These are phyloP conservation scores for Ophiognomonia clavigignenti-juglandacearum DNA, from an alignment of 2,329 filamentous ascomycete genomes.

Conservation along the genomic window DNA sequence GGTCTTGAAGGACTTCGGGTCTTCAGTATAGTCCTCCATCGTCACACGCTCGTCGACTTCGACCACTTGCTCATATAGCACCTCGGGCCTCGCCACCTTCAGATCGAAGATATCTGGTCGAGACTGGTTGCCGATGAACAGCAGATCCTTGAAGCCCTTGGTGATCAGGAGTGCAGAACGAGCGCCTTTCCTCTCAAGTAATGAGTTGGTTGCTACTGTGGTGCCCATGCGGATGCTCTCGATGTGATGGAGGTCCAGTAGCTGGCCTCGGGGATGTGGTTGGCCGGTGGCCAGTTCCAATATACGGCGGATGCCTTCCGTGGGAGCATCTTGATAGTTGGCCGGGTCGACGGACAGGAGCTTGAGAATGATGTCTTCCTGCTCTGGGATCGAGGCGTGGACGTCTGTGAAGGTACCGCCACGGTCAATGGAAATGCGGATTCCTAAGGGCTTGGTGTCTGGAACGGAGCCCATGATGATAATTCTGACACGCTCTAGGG, in stretches of 20 bases:
- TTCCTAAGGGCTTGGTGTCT: conserved; percentile 3
- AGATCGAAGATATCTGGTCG: conserved; percentile 26
- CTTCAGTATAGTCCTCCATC: conserved; percentile 14
- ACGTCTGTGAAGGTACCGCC: conserved; percentile 64
- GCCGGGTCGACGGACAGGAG: conserved; percentile 62
- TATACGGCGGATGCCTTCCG: conserved; percentile 61
- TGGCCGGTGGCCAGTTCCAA: conserved; percentile 30
- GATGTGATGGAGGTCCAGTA: conserved; percentile 6
- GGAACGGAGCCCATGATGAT: conserved; percentile 5
- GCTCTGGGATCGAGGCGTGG: conserved; percentile 56
- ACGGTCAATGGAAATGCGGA: conserved; percentile 34
- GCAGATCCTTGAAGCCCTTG: conserved; percentile 24
- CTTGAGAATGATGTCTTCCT: conserved; percentile 64
- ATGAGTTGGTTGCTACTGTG: conserved; percentile 15
- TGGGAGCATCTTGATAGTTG: conserved; percentile 64
- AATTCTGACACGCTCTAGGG: neutral
- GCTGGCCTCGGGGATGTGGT: conserved; percentile 9
- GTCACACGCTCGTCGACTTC: conserved; percentile 17
- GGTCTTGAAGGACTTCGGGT: conserved; percentile 7
- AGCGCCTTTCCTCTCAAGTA: conserved; percentile 15
- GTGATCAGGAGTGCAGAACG: conserved; percentile 16
- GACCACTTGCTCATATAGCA: conserved; percentile 14
- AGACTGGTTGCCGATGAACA: conserved; percentile 27
- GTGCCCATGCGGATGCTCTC: conserved; percentile 15
- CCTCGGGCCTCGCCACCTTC: conserved; percentile 13